Evolutionary conservation across 2,329 filamentous ascomycete species (phyloP).

Genomic region (Colletotrichum somersetense): DNA sequence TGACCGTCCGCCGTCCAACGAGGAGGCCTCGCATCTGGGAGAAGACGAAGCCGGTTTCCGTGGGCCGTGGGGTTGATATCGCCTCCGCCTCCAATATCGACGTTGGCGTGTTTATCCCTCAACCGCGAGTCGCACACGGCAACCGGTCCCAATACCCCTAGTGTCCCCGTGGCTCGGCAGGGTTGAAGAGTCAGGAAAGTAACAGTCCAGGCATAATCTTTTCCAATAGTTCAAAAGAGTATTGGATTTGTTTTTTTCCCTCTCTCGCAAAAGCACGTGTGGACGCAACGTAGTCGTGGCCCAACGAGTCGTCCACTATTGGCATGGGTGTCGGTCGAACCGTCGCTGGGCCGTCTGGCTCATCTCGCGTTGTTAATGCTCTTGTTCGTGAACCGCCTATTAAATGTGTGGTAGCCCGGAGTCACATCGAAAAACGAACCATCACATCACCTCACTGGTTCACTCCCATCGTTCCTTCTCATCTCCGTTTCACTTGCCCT

Average conservation of each 20-base stretch:
- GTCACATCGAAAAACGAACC: conserved; percentile 6
- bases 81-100: not conserved
- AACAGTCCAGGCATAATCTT: conserved; percentile 1
- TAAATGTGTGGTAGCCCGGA: conserved; percentile 25
- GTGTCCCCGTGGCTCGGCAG: not conserved
- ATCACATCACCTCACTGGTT: conserved; percentile 18
- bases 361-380: conserved; percentile 12
- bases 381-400: conserved; percentile 6
- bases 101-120: not conserved
- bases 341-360: conserved; percentile 9
- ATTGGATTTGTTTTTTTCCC: not conserved
- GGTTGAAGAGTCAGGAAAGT: conserved; percentile 28
- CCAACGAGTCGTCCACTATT: conserved; percentile 12
- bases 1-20: not conserved
- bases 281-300: conserved; percentile 9
- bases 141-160: not conserved
- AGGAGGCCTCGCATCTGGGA: conserved; percentile 10
- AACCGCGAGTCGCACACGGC: not conserved
- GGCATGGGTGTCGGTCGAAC: conserved; percentile 32
- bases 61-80: not conserved
- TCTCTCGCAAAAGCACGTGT: conserved; percentile 1
- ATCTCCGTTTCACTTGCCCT: not conserved
- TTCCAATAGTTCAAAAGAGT: conserved; percentile 24
- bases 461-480: conserved; percentile 4
- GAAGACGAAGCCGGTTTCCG: not conserved